phyloP scores from a whole-genome alignment of 2,329 filamentous ascomycete genomes.

The Coniochaeta sp. region DNA sequence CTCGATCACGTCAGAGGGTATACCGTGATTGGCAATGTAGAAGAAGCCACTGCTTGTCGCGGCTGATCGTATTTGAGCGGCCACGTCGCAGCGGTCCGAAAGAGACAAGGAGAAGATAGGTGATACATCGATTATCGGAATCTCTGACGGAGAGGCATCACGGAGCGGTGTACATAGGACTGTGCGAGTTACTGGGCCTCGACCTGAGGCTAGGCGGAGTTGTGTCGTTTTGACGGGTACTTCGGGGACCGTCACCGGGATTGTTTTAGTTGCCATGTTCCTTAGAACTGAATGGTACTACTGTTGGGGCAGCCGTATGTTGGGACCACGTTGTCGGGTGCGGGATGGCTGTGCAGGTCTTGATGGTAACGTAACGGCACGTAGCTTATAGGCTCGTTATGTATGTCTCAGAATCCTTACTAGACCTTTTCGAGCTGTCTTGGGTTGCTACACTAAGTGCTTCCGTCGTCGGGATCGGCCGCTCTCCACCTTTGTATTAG shows the following conservation, averaged over 20 bases:
- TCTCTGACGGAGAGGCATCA: slow-evolving; percentile 31
- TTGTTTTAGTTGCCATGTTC: background rate
- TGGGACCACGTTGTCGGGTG: background rate
- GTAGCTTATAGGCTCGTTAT: background rate
- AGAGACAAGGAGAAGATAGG: slow-evolving; percentile 22
- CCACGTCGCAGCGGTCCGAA: slow-evolving; percentile 8
- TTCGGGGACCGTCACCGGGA: background rate
- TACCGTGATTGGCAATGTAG: slow-evolving; percentile 44
- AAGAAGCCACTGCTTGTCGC: slow-evolving; percentile 47
- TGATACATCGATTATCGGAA: slow-evolving; percentile 45
- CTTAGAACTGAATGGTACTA: background rate
- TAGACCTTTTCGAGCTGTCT: background rate
- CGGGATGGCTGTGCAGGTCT: background rate
- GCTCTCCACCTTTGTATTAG: background rate
- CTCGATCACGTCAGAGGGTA: slow-evolving; percentile 22
- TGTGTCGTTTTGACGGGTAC: slow-evolving; percentile 12
- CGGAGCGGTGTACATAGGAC: slow-evolving; percentile 26
- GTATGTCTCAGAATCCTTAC: background rate
- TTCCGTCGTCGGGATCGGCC: background rate
- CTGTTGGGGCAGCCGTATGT: background rate
- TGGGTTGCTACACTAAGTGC: background rate
- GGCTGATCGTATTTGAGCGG: slow-evolving; percentile 23
- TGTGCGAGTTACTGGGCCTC: slow-evolving; percentile 27
- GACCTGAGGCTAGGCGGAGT: slow-evolving; percentile 26
- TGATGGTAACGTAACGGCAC: background rate